These are phyloP conservation scores for Backusella psychrophila DNA, from an alignment of 192 early-diverging fungal genomes.

Conservation along the genomic window DNA sequence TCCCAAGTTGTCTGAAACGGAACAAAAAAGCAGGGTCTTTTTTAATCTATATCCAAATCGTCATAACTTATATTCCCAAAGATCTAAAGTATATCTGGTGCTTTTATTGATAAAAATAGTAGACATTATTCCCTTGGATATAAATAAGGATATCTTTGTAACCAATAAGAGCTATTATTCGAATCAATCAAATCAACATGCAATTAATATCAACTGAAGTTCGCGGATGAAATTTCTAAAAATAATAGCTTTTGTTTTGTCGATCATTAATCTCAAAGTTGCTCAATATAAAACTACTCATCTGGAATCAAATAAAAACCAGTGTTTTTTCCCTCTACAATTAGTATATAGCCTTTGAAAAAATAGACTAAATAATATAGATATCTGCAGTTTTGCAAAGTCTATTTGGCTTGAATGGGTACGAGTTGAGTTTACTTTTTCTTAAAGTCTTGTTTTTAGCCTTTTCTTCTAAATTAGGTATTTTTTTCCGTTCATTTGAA, in stretches of 20 bases:
- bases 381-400: too few relatives aligned
- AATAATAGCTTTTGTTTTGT: neutral
- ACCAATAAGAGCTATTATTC: neutral
- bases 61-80: too few relatives aligned
- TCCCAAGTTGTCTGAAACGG: too few relatives aligned
- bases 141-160: neutral
- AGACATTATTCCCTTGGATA: neutral
- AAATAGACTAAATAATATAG: neutral
- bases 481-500: neutral
- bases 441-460: neutral
- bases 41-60: neutral
- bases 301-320: neutral
- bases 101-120: too few relatives aligned
- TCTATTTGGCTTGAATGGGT: too few relatives aligned
- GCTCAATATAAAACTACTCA: neutral
- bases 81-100: too few relatives aligned
- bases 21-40: neutral
- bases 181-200: neutral
- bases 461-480: neutral
- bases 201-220: neutral
- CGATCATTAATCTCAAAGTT: neutral
- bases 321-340: neutral
- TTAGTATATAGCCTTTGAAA: neutral
- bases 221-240: neutral
- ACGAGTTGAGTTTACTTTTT: neutral